Percentiles rank a stretch among this genome's conserved stretches.
phyloP scores from a whole-genome alignment of 225 moss, liverwort and hornwort species.

The Pseudisothecium myosuroides region DNA sequence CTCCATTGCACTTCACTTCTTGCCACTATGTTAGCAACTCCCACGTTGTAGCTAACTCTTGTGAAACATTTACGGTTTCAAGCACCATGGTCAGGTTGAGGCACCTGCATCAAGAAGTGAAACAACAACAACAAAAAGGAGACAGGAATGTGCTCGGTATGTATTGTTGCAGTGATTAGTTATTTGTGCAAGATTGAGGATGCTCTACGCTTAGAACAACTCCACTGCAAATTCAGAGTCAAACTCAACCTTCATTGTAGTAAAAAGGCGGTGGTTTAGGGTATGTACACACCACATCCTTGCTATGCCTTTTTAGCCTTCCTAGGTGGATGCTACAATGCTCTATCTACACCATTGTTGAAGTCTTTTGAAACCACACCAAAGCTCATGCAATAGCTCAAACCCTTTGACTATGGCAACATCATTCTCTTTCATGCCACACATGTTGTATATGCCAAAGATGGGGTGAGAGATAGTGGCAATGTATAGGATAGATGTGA shows the following conservation, averaged over 20 bases:
- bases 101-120: no score
- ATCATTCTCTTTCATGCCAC: neutral
- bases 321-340: fast-evolving
- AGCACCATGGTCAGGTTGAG: no score
- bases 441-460: neutral
- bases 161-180: no score
- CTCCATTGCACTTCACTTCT: no score
- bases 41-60: no score
- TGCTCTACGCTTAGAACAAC: neutral
- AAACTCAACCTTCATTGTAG: fast-evolving
- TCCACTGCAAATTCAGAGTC: fast-evolving
- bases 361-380: fast-evolving
- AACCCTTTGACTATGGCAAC: fast-evolving
- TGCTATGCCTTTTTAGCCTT: fast-evolving
- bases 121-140: no score
- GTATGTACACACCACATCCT: fast-evolving
- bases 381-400: fast-evolving
- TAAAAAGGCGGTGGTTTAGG: fast-evolving
- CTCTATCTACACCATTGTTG: no score
- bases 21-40: no score
- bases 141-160: no score
- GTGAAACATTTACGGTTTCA: no score
- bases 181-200: no score
- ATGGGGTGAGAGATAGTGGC: neutral
- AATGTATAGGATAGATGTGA: fast-evolving